Conservation (phyloP, 1,284 basidiomycete species). For the Ceratobasidium sp. region DNA sequence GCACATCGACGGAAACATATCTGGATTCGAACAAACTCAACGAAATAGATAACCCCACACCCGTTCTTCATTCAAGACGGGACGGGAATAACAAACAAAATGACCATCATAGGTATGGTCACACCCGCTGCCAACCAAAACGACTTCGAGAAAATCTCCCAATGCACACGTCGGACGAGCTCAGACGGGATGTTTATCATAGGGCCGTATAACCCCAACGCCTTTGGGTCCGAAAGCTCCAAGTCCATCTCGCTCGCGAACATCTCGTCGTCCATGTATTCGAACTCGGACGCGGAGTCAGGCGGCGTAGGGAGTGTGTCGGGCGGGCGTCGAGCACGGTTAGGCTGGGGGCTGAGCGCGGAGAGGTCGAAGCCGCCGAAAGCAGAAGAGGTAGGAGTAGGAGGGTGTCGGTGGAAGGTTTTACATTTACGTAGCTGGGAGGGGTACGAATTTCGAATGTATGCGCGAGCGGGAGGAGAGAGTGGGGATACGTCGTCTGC, state of each 20-base stretch:
- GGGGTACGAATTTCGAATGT: conserved; percentile 22
- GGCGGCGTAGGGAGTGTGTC: background rate
- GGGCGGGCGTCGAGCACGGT: background rate
- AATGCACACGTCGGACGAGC: conserved; percentile 12
- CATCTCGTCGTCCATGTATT: background rate
- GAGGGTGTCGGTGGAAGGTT: background rate
- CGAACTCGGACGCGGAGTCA: background rate
- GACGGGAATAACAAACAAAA: conserved; percentile 29
- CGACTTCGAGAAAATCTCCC: conserved; percentile 21
- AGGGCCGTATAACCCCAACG: conserved; percentile 30
- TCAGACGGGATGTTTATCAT: conserved; percentile 30
- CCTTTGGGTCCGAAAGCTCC: conserved; percentile 26
- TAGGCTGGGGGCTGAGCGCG: conserved; percentile 9
- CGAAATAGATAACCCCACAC: background rate
- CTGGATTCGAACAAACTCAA: background rate
- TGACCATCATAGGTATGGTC: background rate
- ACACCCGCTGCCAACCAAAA: conserved; percentile 20
- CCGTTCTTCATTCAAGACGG: background rate
- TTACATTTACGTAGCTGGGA: conserved; percentile 1
- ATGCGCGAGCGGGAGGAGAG: conserved; percentile 13
- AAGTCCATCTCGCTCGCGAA: conserved; percentile 16
- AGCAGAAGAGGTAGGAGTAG: background rate
- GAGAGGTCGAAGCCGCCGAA: conserved; percentile 21
- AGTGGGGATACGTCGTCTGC: background rate
- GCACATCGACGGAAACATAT: background rate